These are phyloP conservation scores for Quercus robur DNA, from an alignment of 306 rosid species.

Conservation along the genomic window DNA sequence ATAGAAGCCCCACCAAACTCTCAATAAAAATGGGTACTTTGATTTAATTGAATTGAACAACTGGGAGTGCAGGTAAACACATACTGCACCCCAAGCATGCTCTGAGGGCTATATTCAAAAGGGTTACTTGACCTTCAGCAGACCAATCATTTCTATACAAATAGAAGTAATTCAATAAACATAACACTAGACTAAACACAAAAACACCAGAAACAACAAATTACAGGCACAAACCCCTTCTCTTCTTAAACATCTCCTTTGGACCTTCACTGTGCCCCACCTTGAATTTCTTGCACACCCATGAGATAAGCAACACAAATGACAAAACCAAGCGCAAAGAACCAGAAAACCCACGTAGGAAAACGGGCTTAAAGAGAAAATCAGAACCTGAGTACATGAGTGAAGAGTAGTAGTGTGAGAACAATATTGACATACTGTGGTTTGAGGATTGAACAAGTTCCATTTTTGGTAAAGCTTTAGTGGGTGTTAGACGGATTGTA, in stretches of 20 bases:
- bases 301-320: slow-evolving; percentile 11
- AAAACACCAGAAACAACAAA: slow-evolving; percentile 27
- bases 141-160: slow-evolving; percentile 34
- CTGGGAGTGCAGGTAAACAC: slow-evolving; percentile 20
- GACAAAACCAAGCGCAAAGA: slow-evolving; percentile 28
- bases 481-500: background rate
- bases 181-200: slow-evolving; percentile 20
- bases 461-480: background rate
- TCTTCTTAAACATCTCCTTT: slow-evolving; percentile 4
- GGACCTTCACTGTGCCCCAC: slow-evolving; percentile 9
- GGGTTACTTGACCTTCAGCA: slow-evolving; percentile 30
- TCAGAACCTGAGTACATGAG: slow-evolving; percentile 2
- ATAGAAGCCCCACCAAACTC: slow-evolving; percentile 40
- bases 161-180: slow-evolving; percentile 19
- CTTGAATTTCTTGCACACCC: slow-evolving; percentile 19
- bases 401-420: background rate
- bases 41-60: slow-evolving; percentile 26
- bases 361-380: slow-evolving; percentile 35
- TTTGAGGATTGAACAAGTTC: background rate
- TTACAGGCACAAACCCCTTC: slow-evolving; percentile 11
- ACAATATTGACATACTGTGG: slow-evolving; percentile 4
- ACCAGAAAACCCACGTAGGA: slow-evolving; percentile 27
- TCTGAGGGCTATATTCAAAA: slow-evolving; percentile 36
- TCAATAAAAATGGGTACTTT: slow-evolving; percentile 30
- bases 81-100: slow-evolving; percentile 37